phyloP scores from a whole-genome alignment of 805 yeast species.

The Starmerella sp. region DNA sequence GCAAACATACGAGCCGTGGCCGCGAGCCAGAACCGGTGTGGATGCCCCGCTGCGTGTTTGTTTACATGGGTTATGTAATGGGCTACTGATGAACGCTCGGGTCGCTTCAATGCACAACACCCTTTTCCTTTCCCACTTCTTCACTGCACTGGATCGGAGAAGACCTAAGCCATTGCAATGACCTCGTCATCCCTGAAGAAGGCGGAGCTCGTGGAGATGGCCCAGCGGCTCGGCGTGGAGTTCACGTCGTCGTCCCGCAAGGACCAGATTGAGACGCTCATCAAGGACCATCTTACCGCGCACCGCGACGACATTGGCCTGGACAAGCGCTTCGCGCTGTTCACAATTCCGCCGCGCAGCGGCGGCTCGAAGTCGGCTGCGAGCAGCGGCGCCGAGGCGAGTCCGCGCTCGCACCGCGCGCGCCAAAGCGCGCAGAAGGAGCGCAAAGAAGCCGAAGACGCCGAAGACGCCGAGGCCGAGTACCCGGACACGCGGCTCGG shows the following conservation, averaged over 20 bases:
- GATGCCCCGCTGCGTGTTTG: neutral
- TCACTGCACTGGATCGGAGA: neutral
- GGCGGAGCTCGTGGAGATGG: constrained; percentile 7
- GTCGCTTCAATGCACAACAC: neutral
- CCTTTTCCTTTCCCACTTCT: neutral
- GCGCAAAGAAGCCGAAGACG: neutral
- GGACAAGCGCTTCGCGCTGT: constrained; percentile 1
- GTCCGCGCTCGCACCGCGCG: neutral
- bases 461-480: too few species aligned
- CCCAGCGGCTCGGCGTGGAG: constrained; percentile 1
- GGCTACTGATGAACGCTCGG: neutral
- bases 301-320: constrained; percentile 4
- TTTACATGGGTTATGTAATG: constrained; percentile 4
- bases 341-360: neutral
- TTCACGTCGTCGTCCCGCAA: constrained; percentile 2
- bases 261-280: constrained; percentile 7
- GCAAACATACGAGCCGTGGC: too few species aligned
- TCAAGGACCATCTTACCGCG: neutral
- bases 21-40: neutral
- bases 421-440: neutral
- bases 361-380: neutral
- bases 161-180: neutral
- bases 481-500: neutral
- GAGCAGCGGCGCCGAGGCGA: neutral
- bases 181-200: constrained; percentile 1